Percentiles rank a stretch among this genome's conserved stretches.
phyloP scores from a whole-genome alignment of 2,329 filamentous ascomycete species.

The Aspergillus tanneri region DNA sequence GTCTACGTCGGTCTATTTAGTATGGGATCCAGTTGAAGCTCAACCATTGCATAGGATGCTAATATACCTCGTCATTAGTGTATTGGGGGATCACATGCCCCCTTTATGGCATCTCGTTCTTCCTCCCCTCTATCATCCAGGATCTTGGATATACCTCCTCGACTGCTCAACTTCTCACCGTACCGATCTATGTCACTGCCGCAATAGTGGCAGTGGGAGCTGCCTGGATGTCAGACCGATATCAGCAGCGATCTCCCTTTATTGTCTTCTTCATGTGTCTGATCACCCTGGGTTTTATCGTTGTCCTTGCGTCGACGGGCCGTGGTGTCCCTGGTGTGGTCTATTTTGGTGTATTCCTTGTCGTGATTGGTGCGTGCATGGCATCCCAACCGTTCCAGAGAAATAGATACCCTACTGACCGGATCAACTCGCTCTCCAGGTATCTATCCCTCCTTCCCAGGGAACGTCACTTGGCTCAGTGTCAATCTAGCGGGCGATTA shows the following conservation, averaged over 20 bases:
- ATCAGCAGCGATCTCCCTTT: constrained; percentile 55
- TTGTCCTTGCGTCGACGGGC: constrained; percentile 43
- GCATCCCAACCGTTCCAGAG: too few relatives aligned
- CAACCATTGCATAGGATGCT: neutral
- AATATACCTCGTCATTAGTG: constrained; percentile 30
- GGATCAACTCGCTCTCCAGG: too few relatives aligned
- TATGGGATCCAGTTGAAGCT: constrained; percentile 20
- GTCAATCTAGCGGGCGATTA: constrained; percentile 59
- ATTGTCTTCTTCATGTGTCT: constrained; percentile 54
- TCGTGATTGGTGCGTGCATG: constrained; percentile 41
- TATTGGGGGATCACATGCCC: constrained; percentile 46
- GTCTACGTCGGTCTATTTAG: constrained; percentile 40
- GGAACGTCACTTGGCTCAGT: constrained; percentile 57
- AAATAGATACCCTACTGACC: too few relatives aligned
- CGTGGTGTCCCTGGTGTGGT: constrained; percentile 42
- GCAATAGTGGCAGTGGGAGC: constrained; percentile 40
- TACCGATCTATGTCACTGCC: constrained; percentile 43
- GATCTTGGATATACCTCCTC: constrained; percentile 42
- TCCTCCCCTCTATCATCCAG: constrained; percentile 44
- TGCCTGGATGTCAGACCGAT: constrained; percentile 59
- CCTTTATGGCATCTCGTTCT: constrained; percentile 44
- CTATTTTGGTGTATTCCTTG: constrained; percentile 51
- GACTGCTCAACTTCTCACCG: constrained; percentile 42
- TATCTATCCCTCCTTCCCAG: constrained; percentile 49
- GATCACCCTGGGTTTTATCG: constrained; percentile 59